A percentile compares a stretch with the other conserved stretches of the same genome.
These are phyloP conservation scores for Pinus albicaulis DNA, from an alignment of 75 land plant species.

Conservation along the genomic window DNA sequence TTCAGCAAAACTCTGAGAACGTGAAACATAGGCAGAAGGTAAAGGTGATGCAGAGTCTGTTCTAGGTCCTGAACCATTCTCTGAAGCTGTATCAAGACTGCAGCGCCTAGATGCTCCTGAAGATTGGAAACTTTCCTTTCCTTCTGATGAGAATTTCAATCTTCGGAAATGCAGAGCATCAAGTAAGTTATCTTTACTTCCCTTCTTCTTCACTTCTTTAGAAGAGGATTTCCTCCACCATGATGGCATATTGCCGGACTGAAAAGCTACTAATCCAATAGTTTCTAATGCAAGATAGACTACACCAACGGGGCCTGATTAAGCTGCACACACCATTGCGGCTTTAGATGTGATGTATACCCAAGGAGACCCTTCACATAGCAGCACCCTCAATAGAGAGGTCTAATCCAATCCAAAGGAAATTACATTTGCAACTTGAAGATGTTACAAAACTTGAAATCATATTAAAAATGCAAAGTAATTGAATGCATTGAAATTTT, in stretches of 20 bases:
- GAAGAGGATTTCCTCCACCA: constrained; percentile 66
- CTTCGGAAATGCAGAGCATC: constrained; percentile 41
- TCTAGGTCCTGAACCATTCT: constrained; percentile 39
- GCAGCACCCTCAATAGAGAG: too few species aligned
- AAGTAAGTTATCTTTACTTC: constrained; percentile 47
- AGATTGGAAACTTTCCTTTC: constrained; percentile 25
- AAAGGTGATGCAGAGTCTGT: constrained; percentile 51
- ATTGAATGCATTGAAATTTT: too few species aligned
- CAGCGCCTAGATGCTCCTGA: constrained; percentile 28
- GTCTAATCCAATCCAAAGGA: too few species aligned
- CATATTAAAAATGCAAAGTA: too few species aligned
- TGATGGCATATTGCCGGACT: constrained; percentile 45
- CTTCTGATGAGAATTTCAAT: constrained; percentile 42
- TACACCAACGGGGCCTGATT: too few species aligned
- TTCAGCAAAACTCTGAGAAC: constrained; percentile 78
- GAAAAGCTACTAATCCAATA: neutral
- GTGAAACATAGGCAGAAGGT: constrained; percentile 46
- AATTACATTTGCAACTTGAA: too few species aligned
- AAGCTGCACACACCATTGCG: too few species aligned
- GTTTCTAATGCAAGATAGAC: too few species aligned
- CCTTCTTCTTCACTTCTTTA: constrained; percentile 61
- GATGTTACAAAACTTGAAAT: too few species aligned
- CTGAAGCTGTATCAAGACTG: constrained; percentile 36
- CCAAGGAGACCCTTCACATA: too few species aligned
- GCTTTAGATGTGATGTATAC: too few species aligned